Percentiles rank a stretch among this genome's conserved stretches.
Evolutionary conservation across 371 early-diverging fungal species (phyloP).

Genomic region (Mucor irregularis): DNA sequence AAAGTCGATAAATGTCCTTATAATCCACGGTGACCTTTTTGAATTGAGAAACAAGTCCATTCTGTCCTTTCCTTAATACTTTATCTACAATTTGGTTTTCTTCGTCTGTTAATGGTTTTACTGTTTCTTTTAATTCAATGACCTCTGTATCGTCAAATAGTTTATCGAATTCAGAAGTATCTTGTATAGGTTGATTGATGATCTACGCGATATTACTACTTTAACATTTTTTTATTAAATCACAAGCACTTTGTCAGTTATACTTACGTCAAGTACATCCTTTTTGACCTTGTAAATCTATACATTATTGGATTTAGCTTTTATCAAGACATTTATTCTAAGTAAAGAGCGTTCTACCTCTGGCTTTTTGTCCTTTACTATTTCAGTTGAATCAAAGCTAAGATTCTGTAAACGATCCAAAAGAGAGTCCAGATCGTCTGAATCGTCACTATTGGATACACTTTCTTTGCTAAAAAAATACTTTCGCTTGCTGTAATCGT

Average conservation of each 20-base stretch:
- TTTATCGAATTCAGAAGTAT: conserved; percentile 2
- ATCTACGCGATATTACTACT: not conserved
- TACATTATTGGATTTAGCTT: no score
- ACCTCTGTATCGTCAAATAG: conserved; percentile 4
- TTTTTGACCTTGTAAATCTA: no score
- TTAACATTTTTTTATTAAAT: no score
- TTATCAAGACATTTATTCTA: no score
- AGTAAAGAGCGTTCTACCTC: not conserved
- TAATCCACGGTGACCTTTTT: conserved; percentile 58
- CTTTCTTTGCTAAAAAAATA: not conserved
- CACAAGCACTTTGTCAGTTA: no score
- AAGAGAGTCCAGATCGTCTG: conserved; percentile 1
- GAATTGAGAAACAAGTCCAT: conserved; percentile 50
- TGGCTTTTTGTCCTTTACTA: not conserved
- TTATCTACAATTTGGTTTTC: conserved; percentile 35
- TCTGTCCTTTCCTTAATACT: conserved; percentile 29
- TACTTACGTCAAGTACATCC: no score
- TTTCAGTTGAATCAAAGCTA: not conserved
- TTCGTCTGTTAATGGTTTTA: conserved; percentile 32
- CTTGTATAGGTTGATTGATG: not conserved
- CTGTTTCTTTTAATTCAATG: not conserved
- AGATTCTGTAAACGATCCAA: not conserved
- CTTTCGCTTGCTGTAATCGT: no score
- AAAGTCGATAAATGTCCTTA: conserved; percentile 72
- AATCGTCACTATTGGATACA: not conserved